Conservation (phyloP, 345 rosid genomes). For the Cardamine chenopodiifolia region DNA sequence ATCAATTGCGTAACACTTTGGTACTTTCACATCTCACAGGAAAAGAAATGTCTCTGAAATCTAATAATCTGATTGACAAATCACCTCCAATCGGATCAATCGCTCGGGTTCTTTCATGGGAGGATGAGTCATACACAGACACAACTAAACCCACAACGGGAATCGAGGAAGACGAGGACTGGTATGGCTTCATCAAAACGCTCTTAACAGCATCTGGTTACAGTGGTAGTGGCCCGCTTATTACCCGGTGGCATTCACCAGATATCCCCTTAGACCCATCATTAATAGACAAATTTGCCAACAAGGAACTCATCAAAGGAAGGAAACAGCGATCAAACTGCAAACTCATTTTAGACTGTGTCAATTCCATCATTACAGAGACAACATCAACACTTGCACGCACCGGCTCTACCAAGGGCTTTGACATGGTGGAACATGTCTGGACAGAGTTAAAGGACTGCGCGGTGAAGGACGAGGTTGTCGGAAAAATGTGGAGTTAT, state of each 20-base stretch:
- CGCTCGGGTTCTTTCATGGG: slow-evolving; percentile 64
- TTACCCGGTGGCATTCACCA: slow-evolving; percentile 66
- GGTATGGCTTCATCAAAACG: slow-evolving; percentile 58
- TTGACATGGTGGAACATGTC: slow-evolving; percentile 57
- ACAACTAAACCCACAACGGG: slow-evolving; percentile 41
- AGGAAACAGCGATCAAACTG: slow-evolving; percentile 63
- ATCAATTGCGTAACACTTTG: slow-evolving; percentile 23
- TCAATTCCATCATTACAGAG: slow-evolving; percentile 62
- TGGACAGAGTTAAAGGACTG: slow-evolving; percentile 72
- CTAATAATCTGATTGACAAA: slow-evolving; percentile 79
- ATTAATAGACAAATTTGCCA: slow-evolving; percentile 58
- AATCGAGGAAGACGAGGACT: slow-evolving; percentile 62
- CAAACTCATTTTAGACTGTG: slow-evolving; percentile 76
- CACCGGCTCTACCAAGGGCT: slow-evolving; percentile 12
- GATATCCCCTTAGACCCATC: slow-evolving; percentile 79
- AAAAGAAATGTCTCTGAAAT: slow-evolving; percentile 49
- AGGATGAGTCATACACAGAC: slow-evolving; percentile 50
- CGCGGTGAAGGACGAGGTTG: slow-evolving; percentile 73
- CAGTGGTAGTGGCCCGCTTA: slow-evolving; percentile 46
- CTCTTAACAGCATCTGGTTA: slow-evolving; percentile 62
- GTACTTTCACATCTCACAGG: slow-evolving; percentile 46
- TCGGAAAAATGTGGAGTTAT: slow-evolving; percentile 69
- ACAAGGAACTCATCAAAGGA: slow-evolving; percentile 57
- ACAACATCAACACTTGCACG: slow-evolving; percentile 32
- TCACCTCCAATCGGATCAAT: slow-evolving; percentile 75